phyloP scores from a whole-genome alignment of 495 filamentous ascomycete genomes.

The Neurospora sp. region DNA sequence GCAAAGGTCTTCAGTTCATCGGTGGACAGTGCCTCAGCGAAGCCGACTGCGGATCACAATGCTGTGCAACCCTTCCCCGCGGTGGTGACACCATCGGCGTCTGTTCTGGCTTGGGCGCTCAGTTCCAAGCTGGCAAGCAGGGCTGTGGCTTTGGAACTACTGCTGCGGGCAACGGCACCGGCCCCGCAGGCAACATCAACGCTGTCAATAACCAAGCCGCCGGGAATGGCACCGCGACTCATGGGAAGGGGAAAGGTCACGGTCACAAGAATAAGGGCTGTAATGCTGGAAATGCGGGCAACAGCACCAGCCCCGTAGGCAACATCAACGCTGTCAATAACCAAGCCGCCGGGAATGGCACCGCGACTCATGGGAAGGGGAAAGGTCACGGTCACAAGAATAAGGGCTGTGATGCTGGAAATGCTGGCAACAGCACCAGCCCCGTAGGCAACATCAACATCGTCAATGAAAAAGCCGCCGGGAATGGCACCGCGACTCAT shows the following conservation, averaged over 20 bases:
- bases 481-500: too few species aligned
- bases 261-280: background rate
- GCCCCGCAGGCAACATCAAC: background rate
- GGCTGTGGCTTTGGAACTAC: constrained; percentile 19
- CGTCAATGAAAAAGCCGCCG: background rate
- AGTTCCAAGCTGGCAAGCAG: constrained; percentile 21
- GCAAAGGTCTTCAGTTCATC: constrained; percentile 31
- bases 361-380: background rate
- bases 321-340: background rate
- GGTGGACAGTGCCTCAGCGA: constrained; percentile 31
- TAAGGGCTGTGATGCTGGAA: background rate
- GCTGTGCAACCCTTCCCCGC: constrained; percentile 24
- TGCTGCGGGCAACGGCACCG: background rate
- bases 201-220: background rate
- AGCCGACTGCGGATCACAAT: constrained; percentile 31
- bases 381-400: background rate
- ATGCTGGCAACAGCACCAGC: background rate
- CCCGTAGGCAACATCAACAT: background rate
- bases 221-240: background rate
- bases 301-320: background rate
- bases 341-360: background rate
- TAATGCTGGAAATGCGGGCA: background rate
- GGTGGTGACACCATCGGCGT: constrained; percentile 23
- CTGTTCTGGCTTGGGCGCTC: constrained; percentile 23
- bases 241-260: background rate